These are phyloP conservation scores for Entrophospora sp. DNA, from an alignment of 192 early-diverging fungal species.

Conservation along the genomic window DNA sequence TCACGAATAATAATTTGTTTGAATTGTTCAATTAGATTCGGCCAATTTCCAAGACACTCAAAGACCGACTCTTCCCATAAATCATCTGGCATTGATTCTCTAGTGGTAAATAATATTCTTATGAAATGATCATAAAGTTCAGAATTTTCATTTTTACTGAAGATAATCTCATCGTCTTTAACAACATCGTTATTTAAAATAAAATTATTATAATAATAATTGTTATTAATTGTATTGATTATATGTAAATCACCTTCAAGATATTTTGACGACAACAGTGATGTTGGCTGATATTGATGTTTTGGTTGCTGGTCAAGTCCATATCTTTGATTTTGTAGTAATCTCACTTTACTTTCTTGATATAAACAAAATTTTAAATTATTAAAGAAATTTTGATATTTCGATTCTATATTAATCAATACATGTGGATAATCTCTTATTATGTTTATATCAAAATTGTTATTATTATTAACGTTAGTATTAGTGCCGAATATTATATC, in stretches of 20 bases:
- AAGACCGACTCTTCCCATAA: constrained; percentile 25
- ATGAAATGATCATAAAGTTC: constrained; percentile 17
- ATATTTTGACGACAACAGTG: too few species aligned
- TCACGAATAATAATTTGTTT: constrained; percentile 33
- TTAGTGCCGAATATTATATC: neutral
- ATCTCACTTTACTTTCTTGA: neutral
- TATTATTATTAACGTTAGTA: neutral
- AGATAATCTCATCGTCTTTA: neutral
- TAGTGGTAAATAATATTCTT: constrained; percentile 11
- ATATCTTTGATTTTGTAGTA: neutral
- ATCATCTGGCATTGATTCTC: constrained; percentile 20
- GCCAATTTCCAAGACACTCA: constrained; percentile 12
- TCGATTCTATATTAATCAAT: neutral
- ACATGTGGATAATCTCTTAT: neutral
- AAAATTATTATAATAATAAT: neutral
- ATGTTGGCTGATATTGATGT: too few species aligned
- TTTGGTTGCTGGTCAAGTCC: too few species aligned
- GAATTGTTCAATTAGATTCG: constrained; percentile 27
- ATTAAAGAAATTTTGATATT: neutral
- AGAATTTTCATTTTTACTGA: constrained; percentile 4
- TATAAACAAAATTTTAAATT: neutral
- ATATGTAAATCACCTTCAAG: too few species aligned
- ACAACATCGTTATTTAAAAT: neutral
- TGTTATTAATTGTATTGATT: neutral
- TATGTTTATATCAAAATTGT: neutral